These are phyloP conservation scores for Prasinococcaceae sp. DNA, from an alignment of 139 green algal genomes.

Conservation along the genomic window DNA sequence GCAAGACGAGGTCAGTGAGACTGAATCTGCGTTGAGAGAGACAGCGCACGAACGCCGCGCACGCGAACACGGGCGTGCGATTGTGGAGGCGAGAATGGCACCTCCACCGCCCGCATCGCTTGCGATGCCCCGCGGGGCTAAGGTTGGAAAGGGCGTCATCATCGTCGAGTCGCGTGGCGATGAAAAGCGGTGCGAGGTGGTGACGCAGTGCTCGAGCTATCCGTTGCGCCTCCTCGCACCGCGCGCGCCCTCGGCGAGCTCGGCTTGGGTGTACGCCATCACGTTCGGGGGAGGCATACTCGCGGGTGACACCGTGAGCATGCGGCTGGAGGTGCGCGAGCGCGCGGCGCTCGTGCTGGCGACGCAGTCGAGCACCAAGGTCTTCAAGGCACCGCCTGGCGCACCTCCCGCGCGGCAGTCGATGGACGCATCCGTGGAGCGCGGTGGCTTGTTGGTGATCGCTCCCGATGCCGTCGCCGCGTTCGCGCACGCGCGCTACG, in stretches of 20 bases:
- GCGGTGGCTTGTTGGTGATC: slow-evolving; percentile 14
- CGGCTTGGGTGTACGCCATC: slow-evolving; percentile 23
- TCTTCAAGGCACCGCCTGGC: background rate
- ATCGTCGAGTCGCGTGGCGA: background rate
- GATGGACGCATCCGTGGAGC: background rate
- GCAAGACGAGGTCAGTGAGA: too few species aligned
- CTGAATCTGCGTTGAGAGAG: too few species aligned
- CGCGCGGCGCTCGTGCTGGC: slow-evolving; percentile 16
- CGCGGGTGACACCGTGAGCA: slow-evolving; percentile 15
- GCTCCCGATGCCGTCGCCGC: slow-evolving; percentile 25
- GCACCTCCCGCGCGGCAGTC: background rate
- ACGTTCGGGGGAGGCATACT: slow-evolving; percentile 28
- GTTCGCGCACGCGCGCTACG: slow-evolving; percentile 10
- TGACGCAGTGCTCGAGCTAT: background rate
- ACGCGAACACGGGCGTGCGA: too few species aligned
- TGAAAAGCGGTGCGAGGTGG: background rate
- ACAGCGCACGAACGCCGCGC: too few species aligned
- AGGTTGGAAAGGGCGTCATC: background rate
- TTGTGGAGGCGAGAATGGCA: background rate
- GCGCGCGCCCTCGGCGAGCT: background rate
- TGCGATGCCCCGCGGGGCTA: background rate
- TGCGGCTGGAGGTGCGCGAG: slow-evolving; percentile 3
- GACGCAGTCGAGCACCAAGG: slow-evolving; percentile 28
- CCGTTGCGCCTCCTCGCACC: background rate
- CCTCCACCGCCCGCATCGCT: background rate